These are phyloP conservation scores for Russula dissimulans DNA, from an alignment of 768 basidiomycete species.

Conservation along the genomic window DNA sequence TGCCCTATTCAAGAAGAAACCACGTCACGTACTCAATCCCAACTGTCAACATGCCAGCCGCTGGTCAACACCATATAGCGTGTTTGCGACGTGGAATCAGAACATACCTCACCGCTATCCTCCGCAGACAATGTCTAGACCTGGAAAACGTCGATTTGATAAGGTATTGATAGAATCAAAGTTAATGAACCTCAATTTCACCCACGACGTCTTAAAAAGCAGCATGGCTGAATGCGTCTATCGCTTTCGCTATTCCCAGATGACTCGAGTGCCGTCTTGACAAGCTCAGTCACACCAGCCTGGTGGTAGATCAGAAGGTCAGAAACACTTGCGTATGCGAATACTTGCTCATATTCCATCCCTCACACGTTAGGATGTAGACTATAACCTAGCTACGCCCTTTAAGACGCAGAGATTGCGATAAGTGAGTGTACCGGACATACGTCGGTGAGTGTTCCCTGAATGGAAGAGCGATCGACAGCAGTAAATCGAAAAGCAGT, in stretches of 20 bases:
- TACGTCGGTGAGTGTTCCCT: conserved; percentile 5
- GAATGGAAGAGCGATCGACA: not conserved
- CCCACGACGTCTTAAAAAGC: not conserved
- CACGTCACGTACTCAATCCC: not conserved
- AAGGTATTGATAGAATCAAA: not conserved
- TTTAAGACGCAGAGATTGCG: not conserved
- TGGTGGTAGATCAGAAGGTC: not conserved
- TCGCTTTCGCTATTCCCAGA: not conserved
- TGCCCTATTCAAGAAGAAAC: not conserved
- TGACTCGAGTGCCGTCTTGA: conserved; percentile 3
- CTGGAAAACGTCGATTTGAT: not conserved
- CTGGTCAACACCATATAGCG: too few relatives aligned
- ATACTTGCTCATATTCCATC: conserved; percentile 2
- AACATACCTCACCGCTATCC: conserved; percentile 6
- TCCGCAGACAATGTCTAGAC: conserved; percentile 7
- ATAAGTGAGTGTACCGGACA: not conserved
- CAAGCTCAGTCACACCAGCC: not conserved
- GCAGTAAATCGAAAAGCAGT: not conserved
- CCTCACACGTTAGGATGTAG: not conserved
- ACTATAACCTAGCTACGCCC: not conserved
- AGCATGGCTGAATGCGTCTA: not conserved
- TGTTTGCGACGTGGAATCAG: not conserved
- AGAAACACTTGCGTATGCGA: not conserved
- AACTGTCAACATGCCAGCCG: not conserved
- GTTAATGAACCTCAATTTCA: not conserved